Conservation (phyloP, 2,329 filamentous ascomycete species). For the Ambrosiella beaveri region DNA sequence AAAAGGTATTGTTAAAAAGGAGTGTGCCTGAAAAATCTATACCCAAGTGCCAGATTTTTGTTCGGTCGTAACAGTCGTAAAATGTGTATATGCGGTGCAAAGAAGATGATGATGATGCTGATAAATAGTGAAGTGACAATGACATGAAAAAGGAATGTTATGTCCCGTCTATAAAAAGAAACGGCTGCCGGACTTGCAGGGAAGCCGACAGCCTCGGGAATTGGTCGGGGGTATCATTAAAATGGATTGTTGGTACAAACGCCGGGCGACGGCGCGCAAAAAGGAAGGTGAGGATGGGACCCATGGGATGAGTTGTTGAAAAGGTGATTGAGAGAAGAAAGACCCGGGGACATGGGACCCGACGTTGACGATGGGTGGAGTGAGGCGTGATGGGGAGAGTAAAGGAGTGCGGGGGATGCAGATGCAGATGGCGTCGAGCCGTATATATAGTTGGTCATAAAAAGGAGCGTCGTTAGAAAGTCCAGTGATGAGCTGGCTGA, state of each 20-base stretch:
- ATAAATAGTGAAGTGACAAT: conserved; percentile 1
- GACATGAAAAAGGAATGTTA: conserved; percentile 9
- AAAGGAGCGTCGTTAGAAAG: conserved; percentile 9
- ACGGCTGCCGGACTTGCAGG: background rate
- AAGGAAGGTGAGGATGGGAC: background rate
- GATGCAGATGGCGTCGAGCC: conserved; percentile 10
- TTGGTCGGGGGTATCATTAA: conserved; percentile 10
- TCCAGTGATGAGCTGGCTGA: conserved; percentile 1
- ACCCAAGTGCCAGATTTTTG: conserved; percentile 13
- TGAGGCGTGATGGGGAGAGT: background rate
- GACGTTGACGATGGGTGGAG: background rate
- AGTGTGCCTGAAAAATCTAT: conserved; percentile 13
- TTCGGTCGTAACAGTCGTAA: conserved; percentile 13
- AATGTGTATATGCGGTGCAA: conserved; percentile 10
- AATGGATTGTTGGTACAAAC: conserved; percentile 3
- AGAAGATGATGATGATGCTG: conserved; percentile 2
- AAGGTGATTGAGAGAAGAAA: background rate
- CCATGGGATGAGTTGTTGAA: background rate
- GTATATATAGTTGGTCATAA: conserved; percentile 1
- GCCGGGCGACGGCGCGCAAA: background rate
- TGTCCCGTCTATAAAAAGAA: conserved; percentile 3
- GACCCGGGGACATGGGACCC: background rate
- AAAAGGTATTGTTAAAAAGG: conserved; percentile 5
- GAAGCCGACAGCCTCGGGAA: background rate
- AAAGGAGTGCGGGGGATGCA: background rate